A percentile compares a stretch with the other conserved stretches of the same genome.
Conservation (phyloP, 2,329 filamentous ascomycete species). For the Cladophialophora exuberans region DNA sequence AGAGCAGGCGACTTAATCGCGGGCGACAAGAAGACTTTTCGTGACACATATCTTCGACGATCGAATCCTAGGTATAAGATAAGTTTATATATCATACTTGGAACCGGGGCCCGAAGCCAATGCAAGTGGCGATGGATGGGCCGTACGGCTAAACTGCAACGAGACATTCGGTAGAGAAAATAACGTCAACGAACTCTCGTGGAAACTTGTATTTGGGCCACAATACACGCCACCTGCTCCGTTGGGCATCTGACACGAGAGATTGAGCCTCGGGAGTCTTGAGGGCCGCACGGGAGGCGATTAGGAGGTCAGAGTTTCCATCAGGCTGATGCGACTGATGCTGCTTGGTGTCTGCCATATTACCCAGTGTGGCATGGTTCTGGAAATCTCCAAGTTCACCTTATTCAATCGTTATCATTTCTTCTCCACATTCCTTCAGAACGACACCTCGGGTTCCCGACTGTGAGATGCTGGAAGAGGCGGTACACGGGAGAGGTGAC, state of each 20-base stretch:
- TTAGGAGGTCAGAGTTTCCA: constrained; percentile 8
- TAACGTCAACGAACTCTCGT: constrained; percentile 5
- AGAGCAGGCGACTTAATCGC: too few relatives aligned
- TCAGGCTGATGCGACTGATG: too few relatives aligned
- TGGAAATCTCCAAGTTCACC: not conserved
- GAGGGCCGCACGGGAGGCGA: too few relatives aligned
- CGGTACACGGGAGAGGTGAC: constrained; percentile 3
- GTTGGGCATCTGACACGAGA: constrained; percentile 20
- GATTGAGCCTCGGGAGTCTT: constrained; percentile 4
- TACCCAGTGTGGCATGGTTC: not conserved
- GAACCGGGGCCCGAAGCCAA: not conserved
- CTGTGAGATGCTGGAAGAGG: not conserved
- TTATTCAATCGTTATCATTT: constrained; percentile 9
- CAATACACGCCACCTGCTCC: constrained; percentile 15
- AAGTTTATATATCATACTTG: not conserved
- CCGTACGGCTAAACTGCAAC: constrained; percentile 17
- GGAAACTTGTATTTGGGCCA: not conserved
- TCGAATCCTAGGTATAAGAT: too few relatives aligned
- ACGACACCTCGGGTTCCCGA: not conserved
- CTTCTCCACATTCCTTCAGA: not conserved
- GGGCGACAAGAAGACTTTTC: not conserved
- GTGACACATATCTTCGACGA: not conserved
- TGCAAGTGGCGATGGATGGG: constrained; percentile 2
- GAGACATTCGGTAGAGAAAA: constrained; percentile 23
- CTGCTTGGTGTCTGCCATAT: too few relatives aligned